Evolutionary conservation across 768 basidiomycete genomes (phyloP).

Genomic region (Podaxis rugospora): DNA sequence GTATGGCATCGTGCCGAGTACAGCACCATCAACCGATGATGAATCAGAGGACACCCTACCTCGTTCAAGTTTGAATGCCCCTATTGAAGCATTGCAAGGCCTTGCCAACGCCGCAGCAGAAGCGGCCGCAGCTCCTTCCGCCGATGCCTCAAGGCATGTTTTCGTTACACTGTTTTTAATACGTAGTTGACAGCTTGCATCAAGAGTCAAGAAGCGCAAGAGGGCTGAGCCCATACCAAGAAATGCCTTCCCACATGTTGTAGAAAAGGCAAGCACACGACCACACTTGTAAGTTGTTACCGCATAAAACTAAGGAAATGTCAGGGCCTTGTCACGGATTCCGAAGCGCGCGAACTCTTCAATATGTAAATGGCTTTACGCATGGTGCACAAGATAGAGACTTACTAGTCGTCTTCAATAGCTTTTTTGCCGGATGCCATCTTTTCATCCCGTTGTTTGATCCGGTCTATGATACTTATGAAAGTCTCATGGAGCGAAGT

Average conservation of each 20-base stretch:
- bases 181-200: slow-evolving; percentile 10
- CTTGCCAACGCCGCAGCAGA: slow-evolving; percentile 95
- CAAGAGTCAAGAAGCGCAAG: slow-evolving; percentile 82
- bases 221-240: slow-evolving; percentile 78
- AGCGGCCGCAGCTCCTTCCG: slow-evolving; percentile 76
- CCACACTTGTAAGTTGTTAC: slow-evolving; percentile 3
- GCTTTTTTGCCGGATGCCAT: slow-evolving; percentile 95
- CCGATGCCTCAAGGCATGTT: slow-evolving; percentile 54
- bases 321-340: slow-evolving; percentile 80
- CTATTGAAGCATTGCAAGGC: slow-evolving; percentile 91
- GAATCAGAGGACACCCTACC: slow-evolving; percentile 89
- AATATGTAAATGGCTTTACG: slow-evolving; percentile 63
- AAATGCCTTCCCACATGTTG: slow-evolving; percentile 85
- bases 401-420: slow-evolving; percentile 40
- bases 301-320: background rate
- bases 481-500: slow-evolving; percentile 84
- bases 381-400: slow-evolving; percentile 18
- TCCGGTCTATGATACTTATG: slow-evolving; percentile 89
- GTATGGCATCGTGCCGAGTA: slow-evolving; percentile 85
- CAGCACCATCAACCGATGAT: slow-evolving; percentile 83
- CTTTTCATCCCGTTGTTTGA: slow-evolving; percentile 96
- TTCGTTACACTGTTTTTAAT: slow-evolving; percentile 7
- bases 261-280: slow-evolving; percentile 62
- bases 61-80: slow-evolving; percentile 79
- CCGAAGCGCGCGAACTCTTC: slow-evolving; percentile 86